Conservation (phyloP, 768 basidiomycete genomes). For the Naganishia randhawae region DNA sequence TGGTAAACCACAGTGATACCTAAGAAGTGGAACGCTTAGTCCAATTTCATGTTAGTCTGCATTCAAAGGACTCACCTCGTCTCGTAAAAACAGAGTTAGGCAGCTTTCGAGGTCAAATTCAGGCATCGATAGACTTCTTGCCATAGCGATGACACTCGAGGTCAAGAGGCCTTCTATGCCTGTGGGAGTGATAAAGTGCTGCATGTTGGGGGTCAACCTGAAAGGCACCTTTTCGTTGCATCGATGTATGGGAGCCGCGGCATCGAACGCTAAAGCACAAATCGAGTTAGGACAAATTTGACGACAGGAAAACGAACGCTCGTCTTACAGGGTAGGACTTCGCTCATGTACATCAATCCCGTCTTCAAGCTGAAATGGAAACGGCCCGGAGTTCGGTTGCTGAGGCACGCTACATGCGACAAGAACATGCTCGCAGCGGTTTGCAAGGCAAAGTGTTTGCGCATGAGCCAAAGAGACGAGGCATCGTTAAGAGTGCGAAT, state of each 20-base stretch:
- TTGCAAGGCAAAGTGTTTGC: slow-evolving; percentile 92
- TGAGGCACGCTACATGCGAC: slow-evolving; percentile 79
- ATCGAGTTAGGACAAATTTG: slow-evolving; percentile 39
- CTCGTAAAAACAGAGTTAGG: slow-evolving; percentile 82
- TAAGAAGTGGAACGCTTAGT: slow-evolving; percentile 58
- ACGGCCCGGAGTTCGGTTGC: slow-evolving; percentile 74
- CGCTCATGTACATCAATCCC: slow-evolving; percentile 87
- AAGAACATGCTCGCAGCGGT: slow-evolving; percentile 84
- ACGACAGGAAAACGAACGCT: slow-evolving; percentile 1
- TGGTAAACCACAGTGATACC: slow-evolving; percentile 39
- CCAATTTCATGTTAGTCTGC: slow-evolving; percentile 58
- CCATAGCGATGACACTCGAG: slow-evolving; percentile 83
- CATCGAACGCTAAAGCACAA: slow-evolving; percentile 49
- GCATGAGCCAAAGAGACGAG: slow-evolving; percentile 88
- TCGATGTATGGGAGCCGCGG: slow-evolving; percentile 60
- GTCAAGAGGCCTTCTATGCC: slow-evolving; percentile 86
- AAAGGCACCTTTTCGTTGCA: slow-evolving; percentile 89
- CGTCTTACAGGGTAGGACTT: slow-evolving; percentile 72
- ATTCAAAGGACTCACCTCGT: slow-evolving; percentile 80
- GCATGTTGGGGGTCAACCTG: slow-evolving; percentile 94
- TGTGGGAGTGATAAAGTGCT: slow-evolving; percentile 81
- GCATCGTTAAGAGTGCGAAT: slow-evolving; percentile 74
- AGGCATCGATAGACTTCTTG: slow-evolving; percentile 80
- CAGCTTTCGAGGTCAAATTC: slow-evolving; percentile 95
- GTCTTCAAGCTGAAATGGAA: slow-evolving; percentile 87